Evolutionary conservation across 2,329 filamentous ascomycete species (phyloP).

Genomic region (Lachnum nothofagi): DNA sequence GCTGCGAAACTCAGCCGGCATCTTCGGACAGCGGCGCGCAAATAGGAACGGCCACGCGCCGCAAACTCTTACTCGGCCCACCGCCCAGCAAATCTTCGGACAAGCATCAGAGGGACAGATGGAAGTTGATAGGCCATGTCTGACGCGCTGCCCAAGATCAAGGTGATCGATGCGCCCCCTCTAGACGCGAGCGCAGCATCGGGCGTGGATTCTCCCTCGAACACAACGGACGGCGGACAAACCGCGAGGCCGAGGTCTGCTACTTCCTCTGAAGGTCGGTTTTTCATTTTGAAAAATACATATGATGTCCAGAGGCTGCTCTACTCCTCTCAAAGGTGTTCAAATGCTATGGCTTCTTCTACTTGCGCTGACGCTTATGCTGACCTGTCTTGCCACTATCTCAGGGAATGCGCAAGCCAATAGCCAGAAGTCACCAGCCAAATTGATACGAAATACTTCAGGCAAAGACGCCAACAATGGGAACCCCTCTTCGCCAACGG

Average conservation of each 20-base stretch:
- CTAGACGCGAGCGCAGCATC: constrained; percentile 18
- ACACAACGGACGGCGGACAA: constrained; percentile 25
- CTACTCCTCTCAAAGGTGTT: constrained; percentile 6
- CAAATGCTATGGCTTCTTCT: constrained; percentile 19
- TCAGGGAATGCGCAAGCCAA: constrained; percentile 26
- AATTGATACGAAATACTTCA: constrained; percentile 24
- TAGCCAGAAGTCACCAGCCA: constrained; percentile 27
- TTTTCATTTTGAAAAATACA: constrained; percentile 6
- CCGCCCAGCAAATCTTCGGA: not conserved
- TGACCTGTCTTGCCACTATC: constrained; percentile 15
- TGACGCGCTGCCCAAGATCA: constrained; percentile 29
- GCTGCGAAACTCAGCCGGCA: constrained; percentile 3
- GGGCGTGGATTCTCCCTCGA: constrained; percentile 26
- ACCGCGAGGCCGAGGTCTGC: constrained; percentile 27
- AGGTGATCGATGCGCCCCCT: constrained; percentile 27
- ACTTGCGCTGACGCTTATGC: constrained; percentile 18
- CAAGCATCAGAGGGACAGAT: constrained; percentile 22
- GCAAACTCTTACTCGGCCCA: constrained; percentile 8
- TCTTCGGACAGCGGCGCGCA: constrained; percentile 16
- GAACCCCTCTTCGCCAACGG: constrained; percentile 17
- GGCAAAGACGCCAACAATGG: constrained; percentile 23
- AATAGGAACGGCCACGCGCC: constrained; percentile 13
- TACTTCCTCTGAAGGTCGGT: constrained; percentile 31
- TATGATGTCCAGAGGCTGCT: not conserved
- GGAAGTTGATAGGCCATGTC: constrained; percentile 26